Evolutionary conservation across 2,329 filamentous ascomycete species (phyloP), one percentile per base, ranked within the genome.

Genomic region (Falciphora oryzae): DNA sequence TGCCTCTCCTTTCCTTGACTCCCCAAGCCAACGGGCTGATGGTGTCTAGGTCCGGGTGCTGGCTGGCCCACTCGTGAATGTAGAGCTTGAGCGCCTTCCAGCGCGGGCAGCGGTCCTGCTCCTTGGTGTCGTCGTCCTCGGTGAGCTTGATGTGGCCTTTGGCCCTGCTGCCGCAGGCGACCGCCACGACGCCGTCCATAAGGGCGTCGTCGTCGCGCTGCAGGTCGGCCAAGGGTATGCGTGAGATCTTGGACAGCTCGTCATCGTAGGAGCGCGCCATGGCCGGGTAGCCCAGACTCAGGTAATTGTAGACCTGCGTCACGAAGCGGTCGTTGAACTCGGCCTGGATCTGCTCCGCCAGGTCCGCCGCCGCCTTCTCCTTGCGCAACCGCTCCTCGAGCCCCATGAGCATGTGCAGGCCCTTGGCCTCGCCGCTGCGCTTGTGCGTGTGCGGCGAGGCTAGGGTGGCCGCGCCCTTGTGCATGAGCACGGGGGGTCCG

Each of bases 241-340:
- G 82, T 38, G 89, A 90, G 65, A 97, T 96, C 73, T 90, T 92
- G 69, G 88, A 86, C 27, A 98, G 81, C 78, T 98, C 94, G 14
- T 88, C 84, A 72, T 98, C 94, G 72, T 91, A 98, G 53, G 86
- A 84, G 28, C 89, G 86, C 14, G 93, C 94, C 71, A 93, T 87
- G 44, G 91, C 89, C 3, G 94, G 93, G 75, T 97, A 97, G 6
- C 94, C 94, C 6, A 98, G 83, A 0, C 92, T 96, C 22, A 98
- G 83, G 75, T 98, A 98, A 75, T 98, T 97, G 82, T 96, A 98
- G 10, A 98, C 93, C 76, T 98, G 94, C 0, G 93, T 97, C 65
- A 97, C 87, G 74, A 97, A 97, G 4, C 81, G 81, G 73, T 97
- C 92, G 66, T 89, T 82, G 71, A 95, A 96, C 75, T 97, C 93